phyloP scores from a whole-genome alignment of 2,329 filamentous ascomycete genomes.

The Sporothrix pallida region DNA sequence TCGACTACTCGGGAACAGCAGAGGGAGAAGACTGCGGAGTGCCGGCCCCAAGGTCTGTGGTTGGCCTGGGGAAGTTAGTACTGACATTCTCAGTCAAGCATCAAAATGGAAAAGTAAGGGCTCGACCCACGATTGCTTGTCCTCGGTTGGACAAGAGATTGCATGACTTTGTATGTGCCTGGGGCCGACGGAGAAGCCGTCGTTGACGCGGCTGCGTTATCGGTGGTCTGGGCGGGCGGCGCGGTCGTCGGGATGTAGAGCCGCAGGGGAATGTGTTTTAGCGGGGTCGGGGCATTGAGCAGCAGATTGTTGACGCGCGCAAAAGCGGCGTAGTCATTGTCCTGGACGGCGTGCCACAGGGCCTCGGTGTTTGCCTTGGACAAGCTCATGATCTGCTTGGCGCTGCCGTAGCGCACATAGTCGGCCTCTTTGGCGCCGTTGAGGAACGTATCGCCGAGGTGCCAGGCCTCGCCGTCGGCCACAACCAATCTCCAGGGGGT shows the following conservation, averaged over 20 bases:
- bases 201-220: constrained; percentile 41
- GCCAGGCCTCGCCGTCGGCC: constrained; percentile 61
- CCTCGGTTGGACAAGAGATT: constrained; percentile 69
- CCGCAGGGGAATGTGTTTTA: constrained; percentile 85
- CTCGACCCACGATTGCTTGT: constrained; percentile 47
- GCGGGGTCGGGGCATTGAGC: constrained; percentile 73
- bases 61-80: constrained; percentile 35
- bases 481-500: constrained; percentile 63
- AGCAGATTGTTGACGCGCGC: constrained; percentile 76
- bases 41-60: constrained; percentile 72
- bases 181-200: background rate
- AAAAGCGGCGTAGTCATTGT: constrained; percentile 76
- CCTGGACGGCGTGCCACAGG: constrained; percentile 80
- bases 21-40: constrained; percentile 75
- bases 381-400: constrained; percentile 87
- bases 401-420: constrained; percentile 84
- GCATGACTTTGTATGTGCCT: constrained; percentile 73
- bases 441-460: constrained; percentile 66
- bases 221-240: constrained; percentile 44
- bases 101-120: background rate
- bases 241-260: constrained; percentile 79
- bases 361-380: constrained; percentile 82
- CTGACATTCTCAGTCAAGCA: background rate
- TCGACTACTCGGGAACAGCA: constrained; percentile 83
- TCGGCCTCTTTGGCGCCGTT: constrained; percentile 77